Evolutionary conservation across 352 stramenopile species (phyloP), one percentile per base, ranked within the genome.

Genomic region (Phytophthora boehmeriae): DNA sequence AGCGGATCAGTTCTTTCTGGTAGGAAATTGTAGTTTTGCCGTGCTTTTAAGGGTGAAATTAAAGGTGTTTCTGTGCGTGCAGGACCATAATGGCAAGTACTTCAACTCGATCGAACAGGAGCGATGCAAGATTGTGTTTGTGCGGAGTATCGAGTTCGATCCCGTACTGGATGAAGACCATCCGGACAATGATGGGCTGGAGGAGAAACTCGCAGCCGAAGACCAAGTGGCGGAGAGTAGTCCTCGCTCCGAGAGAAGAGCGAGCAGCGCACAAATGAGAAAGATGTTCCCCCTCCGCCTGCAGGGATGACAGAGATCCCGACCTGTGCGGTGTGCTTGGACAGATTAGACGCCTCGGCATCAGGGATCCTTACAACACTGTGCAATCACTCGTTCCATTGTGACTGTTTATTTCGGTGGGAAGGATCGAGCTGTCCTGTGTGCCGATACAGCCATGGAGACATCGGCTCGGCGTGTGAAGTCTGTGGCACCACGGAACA

Each of bases 341-440:
- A 98, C 53, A 75, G 85, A 8, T 59, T 98, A 47, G 90, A 97
- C 38, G 80, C 83, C 28, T 92, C 87, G 13, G 86, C 81, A 5
- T 96, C 86, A 0, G 86, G 88, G 3, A 97, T 99, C 62, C 76
- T 99, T 20, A 99, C 96, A 27, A 99, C 97, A 22, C 83, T 98
- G 44, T 99, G 97, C 75, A 99, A 99, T 71, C 97, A 99, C 77
- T 98, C 91, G 17, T 99, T 99, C 70, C 97, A 99, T 78, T 97
- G 96, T 51, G 90, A 98, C 60, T 99, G 97, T 69, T 72, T 99
- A 2, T 90, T 95, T 58, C 89, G 90, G 49, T 98, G 95, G 88
- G 85, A 98, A 80, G 96, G 96, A 52, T 97, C 91, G 44, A 97
- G 92, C 38, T 99, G 97, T 60, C 96, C 96, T 0, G 96, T 99